phyloP scores from a whole-genome alignment of 1,284 basidiomycete species.

The Dichomitus squalens region DNA sequence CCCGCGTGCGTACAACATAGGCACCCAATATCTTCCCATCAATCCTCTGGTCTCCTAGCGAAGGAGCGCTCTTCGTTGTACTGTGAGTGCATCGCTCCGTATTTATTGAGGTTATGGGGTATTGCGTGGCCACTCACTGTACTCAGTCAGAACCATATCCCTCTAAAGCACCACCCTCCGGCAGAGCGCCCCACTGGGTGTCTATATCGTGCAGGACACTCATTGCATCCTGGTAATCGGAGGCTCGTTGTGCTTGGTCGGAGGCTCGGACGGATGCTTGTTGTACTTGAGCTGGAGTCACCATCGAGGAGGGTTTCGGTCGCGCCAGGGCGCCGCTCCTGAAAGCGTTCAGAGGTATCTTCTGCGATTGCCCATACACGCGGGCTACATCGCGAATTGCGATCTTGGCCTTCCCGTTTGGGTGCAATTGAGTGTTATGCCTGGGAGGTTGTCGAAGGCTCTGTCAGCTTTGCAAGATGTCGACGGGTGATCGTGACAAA shows the following conservation, averaged over 20 bases:
- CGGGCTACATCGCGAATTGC: constrained; percentile 4
- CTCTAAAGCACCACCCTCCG: constrained; percentile 2
- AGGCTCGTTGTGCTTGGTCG: too few species aligned
- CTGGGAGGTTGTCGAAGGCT: background rate
- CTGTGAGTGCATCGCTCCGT: background rate
- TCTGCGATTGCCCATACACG: background rate
- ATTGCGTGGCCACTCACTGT: background rate
- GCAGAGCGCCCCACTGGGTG: constrained; percentile 7
- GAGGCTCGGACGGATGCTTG: background rate
- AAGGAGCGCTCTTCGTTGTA: background rate
- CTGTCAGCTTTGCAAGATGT: background rate
- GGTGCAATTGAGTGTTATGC: background rate
- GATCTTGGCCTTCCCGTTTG: constrained; percentile 5
- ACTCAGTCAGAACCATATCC: background rate
- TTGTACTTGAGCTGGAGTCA: constrained; percentile 5
- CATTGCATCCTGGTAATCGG: constrained; percentile 6
- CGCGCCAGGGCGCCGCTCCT: background rate
- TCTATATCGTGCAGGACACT: constrained; percentile 9
- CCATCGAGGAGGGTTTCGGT: background rate
- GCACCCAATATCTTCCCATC: background rate
- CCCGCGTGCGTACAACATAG: background rate
- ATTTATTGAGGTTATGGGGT: background rate
- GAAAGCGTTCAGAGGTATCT: background rate
- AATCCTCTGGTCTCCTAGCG: too few species aligned
- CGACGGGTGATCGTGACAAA: background rate